phyloP scores from a whole-genome alignment of 2,329 filamentous ascomycete species.

The Colletotrichum acutatum region DNA sequence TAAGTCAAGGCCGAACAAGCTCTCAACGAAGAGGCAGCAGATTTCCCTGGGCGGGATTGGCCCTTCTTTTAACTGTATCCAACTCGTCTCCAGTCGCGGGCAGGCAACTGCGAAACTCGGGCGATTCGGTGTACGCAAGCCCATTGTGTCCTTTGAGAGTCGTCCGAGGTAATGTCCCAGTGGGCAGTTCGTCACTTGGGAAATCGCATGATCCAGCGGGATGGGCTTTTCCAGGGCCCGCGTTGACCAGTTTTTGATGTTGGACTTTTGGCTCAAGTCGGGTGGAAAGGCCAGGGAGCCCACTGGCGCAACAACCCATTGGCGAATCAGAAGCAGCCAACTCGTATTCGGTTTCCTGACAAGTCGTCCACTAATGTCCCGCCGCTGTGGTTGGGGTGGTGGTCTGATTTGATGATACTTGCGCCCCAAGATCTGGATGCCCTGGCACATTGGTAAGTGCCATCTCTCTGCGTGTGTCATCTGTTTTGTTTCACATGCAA shows the following conservation, averaged over 20 bases:
- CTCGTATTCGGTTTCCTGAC: conserved; percentile 21
- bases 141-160: not conserved
- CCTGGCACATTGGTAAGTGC: not conserved
- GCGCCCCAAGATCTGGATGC: not conserved
- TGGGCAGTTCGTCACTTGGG: not conserved
- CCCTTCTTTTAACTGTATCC: not conserved
- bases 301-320: not conserved
- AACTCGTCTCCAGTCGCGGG: not conserved
- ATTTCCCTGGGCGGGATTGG: not conserved
- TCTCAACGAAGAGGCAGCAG: not conserved
- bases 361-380: conserved; percentile 1
- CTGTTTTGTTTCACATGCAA: not conserved
- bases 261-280: not conserved
- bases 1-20: not conserved
- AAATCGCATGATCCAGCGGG: conserved; percentile 6
- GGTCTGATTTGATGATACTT: conserved; percentile 7
- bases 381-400: not conserved
- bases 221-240: not conserved
- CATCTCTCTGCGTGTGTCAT: conserved; percentile 4
- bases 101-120: not conserved
- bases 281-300: not conserved
- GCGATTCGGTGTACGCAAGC: not conserved
- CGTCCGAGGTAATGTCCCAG: conserved; percentile 5
- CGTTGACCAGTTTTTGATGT: not conserved
- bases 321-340: not conserved